These are phyloP conservation scores for Murraya paniculata DNA, from an alignment of 345 rosid genomes.

Conservation along the genomic window DNA sequence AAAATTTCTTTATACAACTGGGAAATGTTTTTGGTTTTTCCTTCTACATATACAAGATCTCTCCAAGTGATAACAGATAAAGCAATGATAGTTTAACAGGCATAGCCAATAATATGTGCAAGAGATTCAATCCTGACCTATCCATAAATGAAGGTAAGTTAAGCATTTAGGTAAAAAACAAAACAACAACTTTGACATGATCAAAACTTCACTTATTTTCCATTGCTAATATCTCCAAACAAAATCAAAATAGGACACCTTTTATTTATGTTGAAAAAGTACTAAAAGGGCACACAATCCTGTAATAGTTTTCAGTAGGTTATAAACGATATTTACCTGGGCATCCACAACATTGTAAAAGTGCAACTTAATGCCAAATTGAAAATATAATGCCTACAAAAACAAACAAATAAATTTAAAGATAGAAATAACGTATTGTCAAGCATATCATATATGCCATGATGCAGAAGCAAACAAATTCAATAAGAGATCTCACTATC, in stretches of 20 bases:
- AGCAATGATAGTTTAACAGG: not conserved
- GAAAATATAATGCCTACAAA: constrained; percentile 93
- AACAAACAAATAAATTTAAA: too few species aligned
- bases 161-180: not conserved
- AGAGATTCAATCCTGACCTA: not conserved
- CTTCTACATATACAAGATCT: not conserved
- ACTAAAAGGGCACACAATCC: not conserved
- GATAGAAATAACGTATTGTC: not conserved
- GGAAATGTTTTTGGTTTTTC: too few species aligned
- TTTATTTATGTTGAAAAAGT: not conserved
- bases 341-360: constrained; percentile 83
- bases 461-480: too few species aligned
- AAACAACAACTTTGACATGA: not conserved
- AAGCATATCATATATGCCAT: constrained; percentile 11
- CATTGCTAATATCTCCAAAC: not conserved
- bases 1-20: too few species aligned
- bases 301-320: constrained; percentile 12
- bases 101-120: not conserved
- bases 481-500: too few species aligned
- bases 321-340: constrained; percentile 46
- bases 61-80: not conserved
- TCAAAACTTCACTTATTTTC: not conserved
- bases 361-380: constrained; percentile 82
- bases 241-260: not conserved
- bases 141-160: not conserved